A percentile compares a stretch with the other conserved stretches of the same genome.
phyloP scores from a whole-genome alignment of 768 basidiomycete species.

The Trametes elegans region DNA sequence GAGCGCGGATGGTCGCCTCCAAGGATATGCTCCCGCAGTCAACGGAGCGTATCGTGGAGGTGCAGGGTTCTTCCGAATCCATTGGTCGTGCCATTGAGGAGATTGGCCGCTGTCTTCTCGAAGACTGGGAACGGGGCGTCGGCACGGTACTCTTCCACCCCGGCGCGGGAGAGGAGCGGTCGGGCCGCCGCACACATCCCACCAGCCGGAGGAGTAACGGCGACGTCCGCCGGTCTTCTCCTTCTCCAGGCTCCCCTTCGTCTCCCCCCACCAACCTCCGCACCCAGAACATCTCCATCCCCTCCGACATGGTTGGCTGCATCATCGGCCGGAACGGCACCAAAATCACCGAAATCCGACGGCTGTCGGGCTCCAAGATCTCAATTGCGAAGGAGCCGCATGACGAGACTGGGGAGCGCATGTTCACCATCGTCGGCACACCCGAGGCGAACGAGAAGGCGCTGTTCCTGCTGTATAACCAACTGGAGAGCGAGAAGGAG shows the following conservation, averaged over 20 bases:
- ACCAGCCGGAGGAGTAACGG: slow-evolving; percentile 38
- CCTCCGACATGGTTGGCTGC: slow-evolving; percentile 98
- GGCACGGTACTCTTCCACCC: slow-evolving; percentile 98
- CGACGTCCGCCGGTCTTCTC: slow-evolving; percentile 44
- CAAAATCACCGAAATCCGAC: slow-evolving; percentile 99
- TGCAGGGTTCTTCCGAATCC: slow-evolving; percentile 89
- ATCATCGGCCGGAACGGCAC: slow-evolving; percentile 95
- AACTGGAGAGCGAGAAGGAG: slow-evolving; percentile 95
- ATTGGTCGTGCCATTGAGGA: slow-evolving; percentile 94
- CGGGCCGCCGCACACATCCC: slow-evolving; percentile 65
- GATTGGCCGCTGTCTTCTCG: slow-evolving; percentile 91
- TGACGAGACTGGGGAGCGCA: slow-evolving; percentile 97
- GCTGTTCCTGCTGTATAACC: slow-evolving; percentile 94
- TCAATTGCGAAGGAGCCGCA: slow-evolving; percentile 99
- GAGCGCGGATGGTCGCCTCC: slow-evolving; percentile 96
- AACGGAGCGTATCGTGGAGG: slow-evolving; percentile 97
- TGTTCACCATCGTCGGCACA: slow-evolving; percentile 98
- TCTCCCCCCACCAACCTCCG: slow-evolving; percentile 74
- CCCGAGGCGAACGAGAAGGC: slow-evolving; percentile 98
- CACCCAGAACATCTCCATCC: slow-evolving; percentile 99
- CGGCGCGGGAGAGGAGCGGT: slow-evolving; percentile 76
- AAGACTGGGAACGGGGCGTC: slow-evolving; percentile 93
- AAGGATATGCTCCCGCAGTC: slow-evolving; percentile 99
- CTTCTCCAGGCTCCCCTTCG: slow-evolving; percentile 50
- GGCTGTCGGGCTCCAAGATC: slow-evolving; percentile 96